Base-by-base conservation (phyloP, 768 basidiomycete species). In the Pisolithus tinctorius region DNA sequence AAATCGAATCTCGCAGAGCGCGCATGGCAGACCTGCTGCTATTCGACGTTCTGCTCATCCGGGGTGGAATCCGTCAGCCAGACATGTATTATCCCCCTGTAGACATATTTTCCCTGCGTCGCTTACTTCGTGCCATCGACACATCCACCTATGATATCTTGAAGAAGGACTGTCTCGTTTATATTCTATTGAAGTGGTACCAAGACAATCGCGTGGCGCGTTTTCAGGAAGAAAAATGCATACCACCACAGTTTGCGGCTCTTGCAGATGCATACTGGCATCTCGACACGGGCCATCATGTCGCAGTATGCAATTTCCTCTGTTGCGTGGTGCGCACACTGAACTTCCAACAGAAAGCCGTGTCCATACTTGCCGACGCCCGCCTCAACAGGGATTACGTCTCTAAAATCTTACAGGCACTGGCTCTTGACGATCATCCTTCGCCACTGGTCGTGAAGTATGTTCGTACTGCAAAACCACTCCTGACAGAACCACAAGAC, bases 181-280 rank as follows among this genome's bases (percentile, higher is more conserved):
- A 89, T 68, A 91, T 83, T 61, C 69, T 93, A 55, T 73, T 93
- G 52, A 89, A 87, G 63, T 89, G 84, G 84, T 80, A 85, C 53
- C 73, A 78, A 59, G 86, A 89, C 62, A 76, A 78, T 5, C 68
- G 62, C 71, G 86, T 74, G 61, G 74, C 55, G 59, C 65, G 53
- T 72, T 88, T 71, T 67, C 70, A 61, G 48, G 71, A 65, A 65
- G 79, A 64, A n/a, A 69, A 76, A 27, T 80, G 77, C 58, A 83
- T 93, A 54, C 82, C 86, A 4, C 84, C 87, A 3, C 89, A 90
- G 58, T 91, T 90, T 60, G 73, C 77, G 6, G 70, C 76, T 4
- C 75, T 92, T 44, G 80, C 86, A n/a, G 84, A 88, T 69, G 89
- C 90, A 60, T 92, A 92, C 69, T 93, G 86, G 85, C 70, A 80